Evolutionary conservation across 176 grass and related monocot genomes (phyloP).

Genomic region (Typha latifolia): DNA sequence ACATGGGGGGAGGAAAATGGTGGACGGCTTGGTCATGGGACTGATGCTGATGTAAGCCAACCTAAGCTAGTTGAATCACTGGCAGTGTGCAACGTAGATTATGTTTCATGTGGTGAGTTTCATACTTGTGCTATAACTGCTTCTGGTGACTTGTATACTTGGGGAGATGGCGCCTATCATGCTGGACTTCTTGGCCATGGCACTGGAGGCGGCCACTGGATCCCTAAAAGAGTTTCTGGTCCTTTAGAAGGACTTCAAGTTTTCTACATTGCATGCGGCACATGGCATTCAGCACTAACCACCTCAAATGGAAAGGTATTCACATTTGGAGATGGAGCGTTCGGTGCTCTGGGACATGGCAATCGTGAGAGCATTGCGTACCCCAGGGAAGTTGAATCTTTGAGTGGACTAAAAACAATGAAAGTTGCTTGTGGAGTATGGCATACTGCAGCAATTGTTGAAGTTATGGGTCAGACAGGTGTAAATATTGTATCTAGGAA

Average conservation of each 20-base stretch:
- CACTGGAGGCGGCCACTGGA: slow-evolving; percentile 45
- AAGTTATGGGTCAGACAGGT: slow-evolving; percentile 33
- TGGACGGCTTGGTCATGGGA: slow-evolving; percentile 67
- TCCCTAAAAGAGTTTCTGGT: slow-evolving; percentile 78
- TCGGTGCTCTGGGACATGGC: slow-evolving; percentile 81
- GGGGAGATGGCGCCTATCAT: slow-evolving; percentile 72
- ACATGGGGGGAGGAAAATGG: slow-evolving; percentile 86
- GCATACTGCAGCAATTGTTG: slow-evolving; percentile 89
- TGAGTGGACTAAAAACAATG: slow-evolving; percentile 39
- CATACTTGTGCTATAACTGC: slow-evolving; percentile 75
- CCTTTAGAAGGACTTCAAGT: slow-evolving; percentile 70
- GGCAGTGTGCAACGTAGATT: slow-evolving; percentile 61
- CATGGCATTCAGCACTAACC: slow-evolving; percentile 79
- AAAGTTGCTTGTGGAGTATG: slow-evolving; percentile 86
- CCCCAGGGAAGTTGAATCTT: slow-evolving; percentile 65
- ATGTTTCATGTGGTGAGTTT: slow-evolving; percentile 78
- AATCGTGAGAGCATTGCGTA: slow-evolving; percentile 50
- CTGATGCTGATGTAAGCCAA: slow-evolving; percentile 46
- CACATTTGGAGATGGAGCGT: slow-evolving; percentile 85
- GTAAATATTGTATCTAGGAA: slow-evolving; percentile 46
- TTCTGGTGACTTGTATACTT: slow-evolving; percentile 71
- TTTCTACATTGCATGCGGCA: slow-evolving; percentile 62
- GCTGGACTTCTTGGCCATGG: slow-evolving; percentile 74
- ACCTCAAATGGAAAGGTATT: slow-evolving; percentile 65
- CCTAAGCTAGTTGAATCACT: slow-evolving; percentile 83